These are phyloP conservation scores for Saccharomyces uvarum DNA, from an alignment of 1,139 yeast genomes.

Conservation along the genomic window DNA sequence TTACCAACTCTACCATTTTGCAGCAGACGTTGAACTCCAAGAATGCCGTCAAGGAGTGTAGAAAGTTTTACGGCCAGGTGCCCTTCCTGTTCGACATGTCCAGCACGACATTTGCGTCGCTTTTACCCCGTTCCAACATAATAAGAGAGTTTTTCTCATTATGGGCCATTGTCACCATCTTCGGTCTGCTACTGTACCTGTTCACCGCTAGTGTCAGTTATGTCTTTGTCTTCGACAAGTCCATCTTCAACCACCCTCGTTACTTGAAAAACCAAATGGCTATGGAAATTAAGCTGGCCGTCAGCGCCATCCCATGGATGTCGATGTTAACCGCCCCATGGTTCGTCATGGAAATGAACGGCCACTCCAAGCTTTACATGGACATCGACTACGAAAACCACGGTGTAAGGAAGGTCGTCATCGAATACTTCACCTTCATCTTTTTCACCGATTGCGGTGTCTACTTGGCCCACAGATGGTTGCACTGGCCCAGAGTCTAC, in stretches of 20 bases:
- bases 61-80: constrained; percentile 40
- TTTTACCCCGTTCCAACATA: constrained; percentile 62
- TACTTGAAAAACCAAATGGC: constrained; percentile 87
- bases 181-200: constrained; percentile 78
- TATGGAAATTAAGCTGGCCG: constrained; percentile 72
- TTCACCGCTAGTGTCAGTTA: constrained; percentile 71
- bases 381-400: constrained; percentile 54
- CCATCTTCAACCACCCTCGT: constrained; percentile 90
- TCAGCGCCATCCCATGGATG: constrained; percentile 81
- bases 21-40: constrained; percentile 17
- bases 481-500: constrained; percentile 87
- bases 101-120: constrained; percentile 50
- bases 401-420: constrained; percentile 57
- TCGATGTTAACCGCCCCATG: constrained; percentile 81
- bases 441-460: constrained; percentile 91
- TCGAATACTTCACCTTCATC: constrained; percentile 70
- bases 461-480: constrained; percentile 82
- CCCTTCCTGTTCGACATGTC: constrained; percentile 45
- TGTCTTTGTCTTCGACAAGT: constrained; percentile 70
- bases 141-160: constrained; percentile 65
- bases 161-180: constrained; percentile 63
- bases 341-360: constrained; percentile 75
- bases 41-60: constrained; percentile 21
- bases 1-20: constrained; percentile 18
- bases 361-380: constrained; percentile 73